phyloP scores from a whole-genome alignment of 2,329 filamentous ascomycete species.

The Fusarium sp. region DNA sequence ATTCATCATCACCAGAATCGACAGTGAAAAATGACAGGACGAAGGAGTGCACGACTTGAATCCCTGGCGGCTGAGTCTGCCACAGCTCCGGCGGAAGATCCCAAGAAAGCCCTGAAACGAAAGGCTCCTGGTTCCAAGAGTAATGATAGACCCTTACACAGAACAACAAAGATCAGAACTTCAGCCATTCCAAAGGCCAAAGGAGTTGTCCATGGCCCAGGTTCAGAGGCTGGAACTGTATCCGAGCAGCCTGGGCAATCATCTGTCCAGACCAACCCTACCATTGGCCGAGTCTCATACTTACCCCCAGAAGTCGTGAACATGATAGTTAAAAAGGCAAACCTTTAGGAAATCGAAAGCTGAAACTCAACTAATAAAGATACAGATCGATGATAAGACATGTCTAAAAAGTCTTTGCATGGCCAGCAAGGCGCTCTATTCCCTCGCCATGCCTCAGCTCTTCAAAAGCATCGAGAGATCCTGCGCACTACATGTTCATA shows the following conservation, averaged over 20 bases:
- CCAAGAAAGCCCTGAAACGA: slow-evolving; percentile 1
- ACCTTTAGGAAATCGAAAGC: accelerated
- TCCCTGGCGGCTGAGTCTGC: not conserved
- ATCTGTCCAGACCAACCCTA: not conserved
- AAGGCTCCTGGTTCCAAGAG: slow-evolving; percentile 4
- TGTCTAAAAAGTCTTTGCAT: slow-evolving; percentile 16
- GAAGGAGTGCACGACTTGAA: slow-evolving; percentile 26
- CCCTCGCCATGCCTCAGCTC: slow-evolving; percentile 24
- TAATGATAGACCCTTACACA: not conserved
- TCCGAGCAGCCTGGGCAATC: not conserved
- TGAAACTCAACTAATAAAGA: not conserved
- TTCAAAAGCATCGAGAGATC: slow-evolving; percentile 21
- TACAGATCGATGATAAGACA: slow-evolving; percentile 2
- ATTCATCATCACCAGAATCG: not conserved
- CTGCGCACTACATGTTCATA: slow-evolving; percentile 23
- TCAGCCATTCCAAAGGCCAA: not conserved
- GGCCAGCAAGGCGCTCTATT: slow-evolving; percentile 35
- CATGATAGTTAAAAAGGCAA: slow-evolving; percentile 26
- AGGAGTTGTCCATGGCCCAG: too few relatives aligned
- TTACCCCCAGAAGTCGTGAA: not conserved
- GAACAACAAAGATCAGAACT: not conserved
- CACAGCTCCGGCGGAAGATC: not conserved
- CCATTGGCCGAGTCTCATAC: not conserved
- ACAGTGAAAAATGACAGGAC: slow-evolving; percentile 5
- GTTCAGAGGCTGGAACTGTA: accelerated